phyloP scores from a whole-genome alignment of 2,329 filamentous ascomycete species.

The Penicillium janthinellum region DNA sequence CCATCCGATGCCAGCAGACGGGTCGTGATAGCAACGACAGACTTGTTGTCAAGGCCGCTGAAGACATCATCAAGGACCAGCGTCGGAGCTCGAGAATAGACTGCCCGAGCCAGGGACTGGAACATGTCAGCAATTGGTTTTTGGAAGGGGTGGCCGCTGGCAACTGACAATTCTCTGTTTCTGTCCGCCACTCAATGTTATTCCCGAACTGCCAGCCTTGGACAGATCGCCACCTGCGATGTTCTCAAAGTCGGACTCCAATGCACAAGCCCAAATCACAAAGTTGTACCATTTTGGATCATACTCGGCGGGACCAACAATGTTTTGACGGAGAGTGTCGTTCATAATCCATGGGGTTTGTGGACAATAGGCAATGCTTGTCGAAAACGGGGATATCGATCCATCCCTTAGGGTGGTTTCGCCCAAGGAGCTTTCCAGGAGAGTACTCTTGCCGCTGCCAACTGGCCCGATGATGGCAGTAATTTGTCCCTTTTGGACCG shows the following conservation, averaged over 20 bases:
- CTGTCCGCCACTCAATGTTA: constrained; percentile 50
- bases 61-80: constrained; percentile 52
- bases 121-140: neutral
- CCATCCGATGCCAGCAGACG: constrained; percentile 45
- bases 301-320: constrained; percentile 26
- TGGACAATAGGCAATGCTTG: constrained; percentile 23
- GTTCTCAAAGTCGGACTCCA: constrained; percentile 33
- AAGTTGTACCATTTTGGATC: constrained; percentile 34
- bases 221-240: constrained; percentile 37
- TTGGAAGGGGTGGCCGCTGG: no score
- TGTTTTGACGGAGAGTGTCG: constrained; percentile 27
- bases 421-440: constrained; percentile 39
- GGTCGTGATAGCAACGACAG: constrained; percentile 43
- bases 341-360: constrained; percentile 28
- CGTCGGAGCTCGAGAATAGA: constrained; percentile 46
- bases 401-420: constrained; percentile 25
- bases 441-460: constrained; percentile 50
- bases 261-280: constrained; percentile 29
- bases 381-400: neutral
- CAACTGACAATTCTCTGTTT: constrained; percentile 43
- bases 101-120: constrained; percentile 44
- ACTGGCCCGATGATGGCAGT: constrained; percentile 44
- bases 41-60: constrained; percentile 47
- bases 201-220: constrained; percentile 46
- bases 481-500: constrained; percentile 13